A percentile compares a stretch with the other conserved stretches of the same genome.
Evolutionary conservation across 352 stramenopile genomes (phyloP).

Genomic region (Pythium sp.): DNA sequence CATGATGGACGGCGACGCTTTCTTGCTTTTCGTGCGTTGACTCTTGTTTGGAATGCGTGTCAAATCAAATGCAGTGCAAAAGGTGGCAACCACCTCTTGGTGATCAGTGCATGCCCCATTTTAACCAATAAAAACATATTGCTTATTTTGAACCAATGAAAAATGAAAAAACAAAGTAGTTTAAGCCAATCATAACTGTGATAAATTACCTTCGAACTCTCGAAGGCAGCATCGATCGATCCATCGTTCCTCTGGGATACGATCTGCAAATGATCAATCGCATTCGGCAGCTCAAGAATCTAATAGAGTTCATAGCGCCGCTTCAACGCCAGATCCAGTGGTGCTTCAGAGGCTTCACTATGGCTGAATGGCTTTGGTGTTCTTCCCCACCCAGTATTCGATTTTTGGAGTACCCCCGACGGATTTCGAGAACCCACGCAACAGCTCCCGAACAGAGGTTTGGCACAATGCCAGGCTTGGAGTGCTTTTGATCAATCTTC

Average conservation of each 20-base stretch:
- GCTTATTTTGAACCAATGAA: background rate
- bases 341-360: too few species aligned
- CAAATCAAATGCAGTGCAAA: background rate
- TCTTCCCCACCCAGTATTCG: too few species aligned
- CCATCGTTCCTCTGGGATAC: background rate
- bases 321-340: background rate
- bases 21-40: constrained; percentile 1
- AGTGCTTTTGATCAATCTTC: too few species aligned
- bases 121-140: constrained; percentile 20
- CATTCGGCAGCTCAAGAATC: background rate
- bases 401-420: too few species aligned
- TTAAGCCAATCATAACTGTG: background rate
- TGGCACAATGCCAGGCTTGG: too few species aligned
- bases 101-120: constrained; percentile 9
- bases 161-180: background rate
- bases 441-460: too few species aligned
- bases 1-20: constrained; percentile 25
- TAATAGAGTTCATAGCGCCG: background rate
- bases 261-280: background rate
- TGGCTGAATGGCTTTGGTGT: too few species aligned
- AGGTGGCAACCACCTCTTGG: background rate
- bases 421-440: too few species aligned
- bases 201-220: background rate
- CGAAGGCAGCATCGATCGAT: background rate
- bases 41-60: background rate